Evolutionary conservation across 169 alveolate species (phyloP).

Genomic region (Plasmodium berghei): DNA sequence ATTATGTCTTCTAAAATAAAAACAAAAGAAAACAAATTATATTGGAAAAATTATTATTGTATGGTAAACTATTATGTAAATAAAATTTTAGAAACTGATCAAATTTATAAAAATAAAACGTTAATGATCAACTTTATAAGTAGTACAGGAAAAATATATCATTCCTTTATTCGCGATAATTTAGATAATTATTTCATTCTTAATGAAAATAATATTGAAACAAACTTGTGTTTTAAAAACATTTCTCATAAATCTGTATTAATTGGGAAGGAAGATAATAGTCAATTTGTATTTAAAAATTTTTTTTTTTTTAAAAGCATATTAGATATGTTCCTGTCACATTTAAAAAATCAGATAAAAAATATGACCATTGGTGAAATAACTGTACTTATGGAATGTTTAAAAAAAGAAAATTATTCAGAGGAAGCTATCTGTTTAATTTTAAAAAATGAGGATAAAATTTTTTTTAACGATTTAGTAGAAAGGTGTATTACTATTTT

Average conservation of each 20-base stretch:
- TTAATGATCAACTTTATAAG: conserved; percentile 22
- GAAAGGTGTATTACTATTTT: background rate
- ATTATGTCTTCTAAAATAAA: background rate
- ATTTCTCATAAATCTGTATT: background rate
- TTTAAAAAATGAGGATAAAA: background rate
- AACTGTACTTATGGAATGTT: conserved; percentile 15
- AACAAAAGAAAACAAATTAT: background rate
- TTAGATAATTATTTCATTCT: too few species aligned
- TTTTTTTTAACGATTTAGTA: background rate
- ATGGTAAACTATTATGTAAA: conserved; percentile 9
- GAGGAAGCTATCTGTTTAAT: background rate
- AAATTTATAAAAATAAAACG: conserved; percentile 13
- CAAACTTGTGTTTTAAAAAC: too few species aligned
- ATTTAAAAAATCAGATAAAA: background rate
- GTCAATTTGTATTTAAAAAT: too few species aligned
- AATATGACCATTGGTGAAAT: conserved; percentile 18
- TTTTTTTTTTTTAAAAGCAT: conserved; percentile 14
- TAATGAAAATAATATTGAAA: too few species aligned
- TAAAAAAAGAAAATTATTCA: conserved; percentile 52
- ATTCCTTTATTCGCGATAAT: background rate
- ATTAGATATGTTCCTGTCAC: conserved; percentile 3
- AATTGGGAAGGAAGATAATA: background rate
- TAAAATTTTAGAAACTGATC: background rate
- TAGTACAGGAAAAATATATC: conserved; percentile 25
- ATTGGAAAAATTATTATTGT: conserved; percentile 24